Percentiles rank a stretch among this genome's conserved stretches.
Evolutionary conservation across 805 yeast species (phyloP).

Genomic region (Ogataea henricii): DNA sequence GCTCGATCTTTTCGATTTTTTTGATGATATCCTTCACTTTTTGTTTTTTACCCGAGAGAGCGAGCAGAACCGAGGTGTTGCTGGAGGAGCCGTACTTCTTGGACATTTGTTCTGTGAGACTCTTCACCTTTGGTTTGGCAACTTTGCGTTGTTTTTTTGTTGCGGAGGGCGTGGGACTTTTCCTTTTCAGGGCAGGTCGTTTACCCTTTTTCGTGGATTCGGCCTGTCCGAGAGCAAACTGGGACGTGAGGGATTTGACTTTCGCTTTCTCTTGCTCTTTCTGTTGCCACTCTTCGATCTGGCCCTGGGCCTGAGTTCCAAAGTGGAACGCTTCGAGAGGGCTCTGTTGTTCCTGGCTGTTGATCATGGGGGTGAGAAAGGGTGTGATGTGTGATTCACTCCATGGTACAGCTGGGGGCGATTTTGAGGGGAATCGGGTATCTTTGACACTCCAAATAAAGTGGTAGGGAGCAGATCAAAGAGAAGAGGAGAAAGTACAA

Average conservation of each 20-base stretch:
- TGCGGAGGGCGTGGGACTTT: neutral
- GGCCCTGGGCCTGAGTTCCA: conserved; percentile 29
- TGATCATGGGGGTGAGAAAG: neutral
- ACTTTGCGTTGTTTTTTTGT: conserved; percentile 2
- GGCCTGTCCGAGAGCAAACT: conserved; percentile 10
- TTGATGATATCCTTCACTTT: conserved; percentile 32
- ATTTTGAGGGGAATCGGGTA: too few relatives aligned
- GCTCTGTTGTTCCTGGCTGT: neutral
- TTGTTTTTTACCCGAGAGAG: conserved; percentile 35
- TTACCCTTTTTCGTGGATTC: neutral
- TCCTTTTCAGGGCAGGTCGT: conserved; percentile 2
- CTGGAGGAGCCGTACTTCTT: conserved; percentile 19
- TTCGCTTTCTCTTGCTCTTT: conserved; percentile 13
- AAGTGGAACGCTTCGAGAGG: conserved; percentile 12
- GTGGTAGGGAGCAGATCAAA: too few relatives aligned
- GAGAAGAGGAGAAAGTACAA: too few relatives aligned
- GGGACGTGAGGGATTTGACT: conserved; percentile 8
- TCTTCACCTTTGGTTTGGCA: conserved; percentile 18
- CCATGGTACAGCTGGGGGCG: too few relatives aligned
- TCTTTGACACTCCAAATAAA: too few relatives aligned
- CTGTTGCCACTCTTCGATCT: conserved; percentile 25
- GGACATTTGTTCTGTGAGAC: conserved; percentile 29
- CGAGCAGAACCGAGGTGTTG: conserved; percentile 22
- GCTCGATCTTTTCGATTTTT: conserved; percentile 23
- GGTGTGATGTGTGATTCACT: too few relatives aligned